Percentiles rank a stretch among this genome's conserved stretches.
phyloP scores from a whole-genome alignment of 164 flowering plant species.

The Platanus orientalis region DNA sequence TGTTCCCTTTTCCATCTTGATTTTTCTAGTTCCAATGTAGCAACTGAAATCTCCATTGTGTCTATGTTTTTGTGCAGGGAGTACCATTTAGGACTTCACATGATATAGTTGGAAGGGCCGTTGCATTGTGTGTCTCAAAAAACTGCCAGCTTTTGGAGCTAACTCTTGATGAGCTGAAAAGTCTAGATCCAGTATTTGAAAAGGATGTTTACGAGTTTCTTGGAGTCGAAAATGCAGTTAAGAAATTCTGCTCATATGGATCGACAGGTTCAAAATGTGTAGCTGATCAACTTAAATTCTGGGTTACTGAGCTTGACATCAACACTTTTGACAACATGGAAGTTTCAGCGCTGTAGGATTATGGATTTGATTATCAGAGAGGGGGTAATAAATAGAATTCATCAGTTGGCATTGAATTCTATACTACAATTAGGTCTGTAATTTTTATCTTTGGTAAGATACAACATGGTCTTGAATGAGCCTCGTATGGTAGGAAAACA shows the following conservation, averaged over 20 bases:
- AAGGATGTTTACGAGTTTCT: conserved; percentile 79
- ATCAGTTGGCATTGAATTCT: too few species aligned
- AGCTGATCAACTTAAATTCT: conserved; percentile 57
- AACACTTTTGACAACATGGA: not conserved
- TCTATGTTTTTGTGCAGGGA: conserved; percentile 46
- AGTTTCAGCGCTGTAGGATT: too few species aligned
- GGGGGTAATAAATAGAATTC: too few species aligned
- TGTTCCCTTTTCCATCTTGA: not conserved
- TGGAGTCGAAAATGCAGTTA: conserved; percentile 81
- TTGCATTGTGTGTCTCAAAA: conserved; percentile 66
- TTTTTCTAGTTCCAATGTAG: not conserved
- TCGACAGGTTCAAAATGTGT: conserved; percentile 88
- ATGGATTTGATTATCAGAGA: too few species aligned
- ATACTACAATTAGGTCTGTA: too few species aligned
- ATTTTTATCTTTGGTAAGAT: too few species aligned
- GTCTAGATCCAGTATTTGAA: conserved; percentile 53
- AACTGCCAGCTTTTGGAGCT: conserved; percentile 66
- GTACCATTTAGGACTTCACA: conserved; percentile 94
- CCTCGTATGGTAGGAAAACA: too few species aligned
- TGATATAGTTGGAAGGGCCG: conserved; percentile 89
- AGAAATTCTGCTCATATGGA: conserved; percentile 87
- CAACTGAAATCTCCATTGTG: not conserved
- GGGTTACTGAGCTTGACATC: conserved; percentile 56
- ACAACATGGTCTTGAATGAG: too few species aligned
- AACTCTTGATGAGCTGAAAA: conserved; percentile 58